phyloP scores from a whole-genome alignment of 768 basidiomycete genomes.

The Leucocoprinus sp. region DNA sequence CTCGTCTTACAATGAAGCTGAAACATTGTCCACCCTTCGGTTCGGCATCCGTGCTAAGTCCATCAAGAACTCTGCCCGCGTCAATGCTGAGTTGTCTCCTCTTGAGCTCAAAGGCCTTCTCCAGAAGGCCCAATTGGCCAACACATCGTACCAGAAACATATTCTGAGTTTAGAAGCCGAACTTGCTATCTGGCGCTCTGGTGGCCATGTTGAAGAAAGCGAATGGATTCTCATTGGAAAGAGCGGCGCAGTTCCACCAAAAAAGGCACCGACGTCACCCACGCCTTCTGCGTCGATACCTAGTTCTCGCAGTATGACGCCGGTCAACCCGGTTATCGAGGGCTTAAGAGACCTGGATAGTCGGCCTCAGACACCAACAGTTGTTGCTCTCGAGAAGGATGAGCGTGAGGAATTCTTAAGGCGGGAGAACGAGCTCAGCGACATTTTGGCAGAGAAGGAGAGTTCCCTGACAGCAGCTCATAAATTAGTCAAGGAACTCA shows the following conservation, averaged over 20 bases:
- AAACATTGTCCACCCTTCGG: slow-evolving; percentile 93
- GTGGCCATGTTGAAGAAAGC: slow-evolving; percentile 73
- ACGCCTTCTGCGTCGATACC: slow-evolving; percentile 49
- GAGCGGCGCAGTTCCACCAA: slow-evolving; percentile 44
- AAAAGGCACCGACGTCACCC: slow-evolving; percentile 58
- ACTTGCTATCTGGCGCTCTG: slow-evolving; percentile 80
- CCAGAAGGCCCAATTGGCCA: slow-evolving; percentile 82
- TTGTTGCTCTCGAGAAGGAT: slow-evolving; percentile 84
- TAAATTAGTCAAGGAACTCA: slow-evolving; percentile 81
- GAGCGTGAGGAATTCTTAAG: slow-evolving; percentile 96
- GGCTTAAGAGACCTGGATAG: slow-evolving; percentile 71
- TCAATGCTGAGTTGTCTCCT: slow-evolving; percentile 96
- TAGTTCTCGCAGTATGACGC: slow-evolving; percentile 53
- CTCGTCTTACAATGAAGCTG: slow-evolving; percentile 92
- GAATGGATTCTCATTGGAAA: slow-evolving; percentile 77
- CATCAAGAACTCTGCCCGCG: slow-evolving; percentile 99
- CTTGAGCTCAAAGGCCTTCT: slow-evolving; percentile 90
- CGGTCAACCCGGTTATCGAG: slow-evolving; percentile 67
- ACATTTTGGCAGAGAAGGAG: slow-evolving; percentile 89
- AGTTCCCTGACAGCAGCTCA: slow-evolving; percentile 69
- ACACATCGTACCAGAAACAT: slow-evolving; percentile 76
- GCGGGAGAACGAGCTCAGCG: slow-evolving; percentile 94
- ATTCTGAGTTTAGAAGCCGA: slow-evolving; percentile 89
- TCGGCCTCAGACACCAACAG: slow-evolving; percentile 88
- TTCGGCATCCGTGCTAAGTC: slow-evolving; percentile 99